Evolutionary conservation across 495 filamentous ascomycete species (phyloP).

Genomic region (Neurospora discreta): DNA sequence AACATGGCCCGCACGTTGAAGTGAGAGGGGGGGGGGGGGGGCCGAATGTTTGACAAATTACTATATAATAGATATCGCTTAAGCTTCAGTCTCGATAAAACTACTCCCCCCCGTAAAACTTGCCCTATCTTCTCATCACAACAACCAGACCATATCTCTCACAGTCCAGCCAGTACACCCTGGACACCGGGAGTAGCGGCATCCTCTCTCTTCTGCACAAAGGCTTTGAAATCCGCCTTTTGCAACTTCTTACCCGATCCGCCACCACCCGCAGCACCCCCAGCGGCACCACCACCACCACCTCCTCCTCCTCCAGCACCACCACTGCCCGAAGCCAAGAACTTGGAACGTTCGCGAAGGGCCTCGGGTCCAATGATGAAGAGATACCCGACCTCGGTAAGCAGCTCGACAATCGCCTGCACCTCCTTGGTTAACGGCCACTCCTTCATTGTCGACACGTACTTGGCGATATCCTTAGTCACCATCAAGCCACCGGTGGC

Average conservation of each 20-base stretch:
- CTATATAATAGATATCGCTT: neutral
- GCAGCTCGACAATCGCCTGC: conserved; percentile 61
- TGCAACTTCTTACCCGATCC: conserved; percentile 35
- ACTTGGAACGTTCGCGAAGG: conserved; percentile 56
- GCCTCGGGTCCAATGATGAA: conserved; percentile 93
- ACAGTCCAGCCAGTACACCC: conserved; percentile 51
- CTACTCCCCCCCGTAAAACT: neutral
- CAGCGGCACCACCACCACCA: neutral
- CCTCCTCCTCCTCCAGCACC: conserved; percentile 2
- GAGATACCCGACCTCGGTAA: conserved; percentile 89
- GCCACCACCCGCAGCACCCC: conserved; percentile 21
- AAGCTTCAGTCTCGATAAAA: neutral
- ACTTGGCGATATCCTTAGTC: conserved; percentile 88
- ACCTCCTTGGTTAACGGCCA: conserved; percentile 68
- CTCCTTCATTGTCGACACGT: conserved; percentile 62
- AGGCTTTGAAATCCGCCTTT: conserved; percentile 71
- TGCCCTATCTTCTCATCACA: neutral
- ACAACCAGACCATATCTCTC: neutral
- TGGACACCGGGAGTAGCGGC: conserved; percentile 69
- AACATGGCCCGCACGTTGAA: neutral
- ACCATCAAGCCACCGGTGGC: conserved; percentile 90
- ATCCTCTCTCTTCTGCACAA: conserved; percentile 75
- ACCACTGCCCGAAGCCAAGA: conserved; percentile 35
- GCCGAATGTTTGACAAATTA: neutral
- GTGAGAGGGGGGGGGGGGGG: neutral